Evolutionary conservation across 306 rosid species (phyloP).

Genomic region (Cucurbita maxima): DNA sequence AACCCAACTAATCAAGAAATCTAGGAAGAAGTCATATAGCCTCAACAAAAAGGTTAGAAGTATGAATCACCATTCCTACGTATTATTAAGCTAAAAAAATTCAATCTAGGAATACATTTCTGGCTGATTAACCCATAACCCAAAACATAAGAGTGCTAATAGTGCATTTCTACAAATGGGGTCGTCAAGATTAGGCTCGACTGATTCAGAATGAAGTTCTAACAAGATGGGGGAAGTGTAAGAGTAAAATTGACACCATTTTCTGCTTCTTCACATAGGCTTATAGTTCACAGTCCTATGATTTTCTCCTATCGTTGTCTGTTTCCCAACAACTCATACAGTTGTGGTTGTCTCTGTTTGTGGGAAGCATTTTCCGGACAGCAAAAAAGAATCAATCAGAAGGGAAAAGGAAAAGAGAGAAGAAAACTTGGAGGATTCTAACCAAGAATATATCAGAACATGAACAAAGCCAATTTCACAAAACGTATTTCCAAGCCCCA

Average conservation of each 20-base stretch:
- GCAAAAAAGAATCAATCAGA: constrained; percentile 4
- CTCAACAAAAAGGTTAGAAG: not conserved
- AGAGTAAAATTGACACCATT: not conserved
- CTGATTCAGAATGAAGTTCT: not conserved
- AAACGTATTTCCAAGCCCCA: not conserved
- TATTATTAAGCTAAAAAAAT: no score
- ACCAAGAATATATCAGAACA: not conserved
- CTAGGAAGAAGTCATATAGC: not conserved
- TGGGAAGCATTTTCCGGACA: not conserved
- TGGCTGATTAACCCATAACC: not conserved
- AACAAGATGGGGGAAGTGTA: constrained; percentile 2
- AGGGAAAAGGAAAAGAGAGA: not conserved
- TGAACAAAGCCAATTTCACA: not conserved
- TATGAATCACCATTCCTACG: not conserved
- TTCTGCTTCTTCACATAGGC: not conserved
- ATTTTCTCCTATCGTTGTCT: not conserved
- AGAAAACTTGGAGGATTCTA: not conserved
- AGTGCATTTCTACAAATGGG: not conserved
- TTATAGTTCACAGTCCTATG: not conserved
- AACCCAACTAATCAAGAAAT: not conserved
- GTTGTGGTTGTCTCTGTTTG: constrained; percentile 7
- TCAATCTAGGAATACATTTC: not conserved
- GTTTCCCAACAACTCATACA: constrained; percentile 5
- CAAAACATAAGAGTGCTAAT: not conserved
- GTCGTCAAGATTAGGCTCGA: constrained; percentile 2